Evolutionary conservation across 805 yeast genomes (phyloP).

Genomic region (Hanseniaspora opuntiae): DNA sequence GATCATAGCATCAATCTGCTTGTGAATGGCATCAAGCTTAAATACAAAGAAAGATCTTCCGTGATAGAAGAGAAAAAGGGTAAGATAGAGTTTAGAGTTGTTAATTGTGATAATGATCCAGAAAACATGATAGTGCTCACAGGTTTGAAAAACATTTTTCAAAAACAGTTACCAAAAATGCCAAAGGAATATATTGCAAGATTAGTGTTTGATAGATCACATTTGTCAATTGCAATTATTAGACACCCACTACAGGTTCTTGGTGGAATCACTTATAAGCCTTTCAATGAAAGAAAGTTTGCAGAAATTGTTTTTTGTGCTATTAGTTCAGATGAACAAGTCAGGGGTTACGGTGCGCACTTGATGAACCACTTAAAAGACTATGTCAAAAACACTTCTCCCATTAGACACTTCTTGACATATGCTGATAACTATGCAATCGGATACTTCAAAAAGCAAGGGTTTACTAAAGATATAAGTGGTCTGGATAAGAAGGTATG

Average conservation of each 20-base stretch:
- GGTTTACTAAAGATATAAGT: slow-evolving; percentile 88
- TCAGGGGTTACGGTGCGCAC: slow-evolving; percentile 96
- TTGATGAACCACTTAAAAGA: slow-evolving; percentile 95
- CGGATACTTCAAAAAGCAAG: slow-evolving; percentile 96
- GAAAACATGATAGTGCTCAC: slow-evolving; percentile 86
- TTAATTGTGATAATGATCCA: slow-evolving; percentile 78
- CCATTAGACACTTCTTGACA: slow-evolving; percentile 73
- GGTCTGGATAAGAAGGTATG: slow-evolving; percentile 63
- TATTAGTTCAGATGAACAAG: slow-evolving; percentile 92
- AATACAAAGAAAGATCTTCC: slow-evolving; percentile 84
- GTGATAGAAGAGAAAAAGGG: slow-evolving; percentile 90
- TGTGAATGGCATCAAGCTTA: slow-evolving; percentile 62
- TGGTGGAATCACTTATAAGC: slow-evolving; percentile 94
- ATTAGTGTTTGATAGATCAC: slow-evolving; percentile 85
- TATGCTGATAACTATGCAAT: slow-evolving; percentile 98
- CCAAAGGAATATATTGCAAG: slow-evolving; percentile 93
- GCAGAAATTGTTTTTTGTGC: slow-evolving; percentile 99
- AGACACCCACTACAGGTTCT: slow-evolving; percentile 88
- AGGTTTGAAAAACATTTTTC: slow-evolving; percentile 90
- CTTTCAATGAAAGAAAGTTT: slow-evolving; percentile 77
- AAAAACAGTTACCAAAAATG: slow-evolving; percentile 96
- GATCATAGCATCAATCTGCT: slow-evolving; percentile 30
- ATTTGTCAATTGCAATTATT: slow-evolving; percentile 90
- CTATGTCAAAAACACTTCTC: slow-evolving; percentile 78
- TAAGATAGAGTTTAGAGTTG: slow-evolving; percentile 87